A percentile compares a stretch with the other conserved stretches of the same genome.
Evolutionary conservation across 73 alveolate genomes (phyloP).

Genomic region (Blepharisma stoltei): DNA sequence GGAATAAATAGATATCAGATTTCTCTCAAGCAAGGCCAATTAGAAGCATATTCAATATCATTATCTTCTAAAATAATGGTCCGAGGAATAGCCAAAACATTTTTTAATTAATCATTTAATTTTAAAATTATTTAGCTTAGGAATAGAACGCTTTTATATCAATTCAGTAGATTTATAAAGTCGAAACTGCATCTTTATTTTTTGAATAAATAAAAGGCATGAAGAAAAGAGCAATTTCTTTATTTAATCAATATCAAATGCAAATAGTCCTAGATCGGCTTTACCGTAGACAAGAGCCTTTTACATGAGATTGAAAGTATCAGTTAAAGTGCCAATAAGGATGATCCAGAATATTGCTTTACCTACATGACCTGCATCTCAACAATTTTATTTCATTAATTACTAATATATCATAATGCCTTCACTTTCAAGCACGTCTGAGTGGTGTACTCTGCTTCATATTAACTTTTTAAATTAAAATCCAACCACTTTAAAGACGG

Average conservation of each 20-base stretch:
- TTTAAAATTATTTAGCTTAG: too few relatives aligned
- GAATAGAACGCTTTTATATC: too few relatives aligned
- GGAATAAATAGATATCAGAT: not conserved
- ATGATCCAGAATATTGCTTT: constrained; percentile 41
- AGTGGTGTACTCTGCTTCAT: too few relatives aligned
- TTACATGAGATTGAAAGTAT: constrained; percentile 46
- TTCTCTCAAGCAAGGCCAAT: not conserved
- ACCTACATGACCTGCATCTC: too few relatives aligned
- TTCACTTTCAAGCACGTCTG: too few relatives aligned
- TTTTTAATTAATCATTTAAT: too few relatives aligned
- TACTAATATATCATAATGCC: too few relatives aligned
- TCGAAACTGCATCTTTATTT: not conserved
- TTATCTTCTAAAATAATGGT: not conserved
- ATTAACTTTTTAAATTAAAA: too few relatives aligned
- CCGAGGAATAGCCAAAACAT: not conserved
- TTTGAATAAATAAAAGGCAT: not conserved
- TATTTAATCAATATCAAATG: constrained; percentile 39
- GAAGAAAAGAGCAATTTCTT: not conserved
- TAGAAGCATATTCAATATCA: not conserved
- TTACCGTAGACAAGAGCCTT: constrained; percentile 38
- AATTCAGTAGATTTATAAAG: constrained; percentile 8
- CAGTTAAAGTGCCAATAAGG: constrained; percentile 45
- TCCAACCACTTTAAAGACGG: too few relatives aligned
- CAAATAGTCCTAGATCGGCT: constrained; percentile 37
- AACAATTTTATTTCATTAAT: too few relatives aligned